Conservation (phyloP, 768 basidiomycete species). For the Podaxis mareebaensis region DNA sequence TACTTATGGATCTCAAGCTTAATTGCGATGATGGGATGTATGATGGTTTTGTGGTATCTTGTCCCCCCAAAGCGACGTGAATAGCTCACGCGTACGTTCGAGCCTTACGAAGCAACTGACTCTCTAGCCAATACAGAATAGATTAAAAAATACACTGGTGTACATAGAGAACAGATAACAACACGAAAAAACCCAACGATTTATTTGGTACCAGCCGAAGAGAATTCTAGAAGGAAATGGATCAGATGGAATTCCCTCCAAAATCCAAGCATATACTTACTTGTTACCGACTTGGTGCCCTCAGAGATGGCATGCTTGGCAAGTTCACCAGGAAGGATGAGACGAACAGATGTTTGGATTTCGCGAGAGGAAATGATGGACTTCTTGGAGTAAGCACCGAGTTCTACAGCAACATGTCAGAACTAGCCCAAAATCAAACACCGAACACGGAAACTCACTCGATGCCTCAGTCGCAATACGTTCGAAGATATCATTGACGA, state of each 20-base stretch:
- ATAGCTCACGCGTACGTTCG: not conserved
- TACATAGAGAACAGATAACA: conserved; percentile 3
- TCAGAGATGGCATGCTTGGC: conserved; percentile 99
- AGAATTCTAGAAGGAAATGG: conserved; percentile 14
- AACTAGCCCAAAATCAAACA: conserved; percentile 63
- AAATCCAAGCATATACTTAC: conserved; percentile 33
- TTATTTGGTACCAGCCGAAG: conserved; percentile 21
- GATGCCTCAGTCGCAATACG: conserved; percentile 89
- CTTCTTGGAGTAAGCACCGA: conserved; percentile 97
- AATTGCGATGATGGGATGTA: conserved; percentile 60
- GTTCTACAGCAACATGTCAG: conserved; percentile 50
- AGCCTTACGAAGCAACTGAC: not conserved
- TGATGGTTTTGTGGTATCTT: conserved; percentile 57
- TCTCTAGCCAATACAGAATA: conserved; percentile 9
- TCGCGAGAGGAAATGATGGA: conserved; percentile 98
- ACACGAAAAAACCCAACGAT: not conserved
- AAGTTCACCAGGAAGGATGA: conserved; percentile 95
- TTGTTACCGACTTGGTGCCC: conserved; percentile 66
- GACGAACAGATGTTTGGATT: conserved; percentile 94
- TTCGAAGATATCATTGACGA: conserved; percentile 94
- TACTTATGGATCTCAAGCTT: conserved; percentile 34
- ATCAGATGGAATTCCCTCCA: not conserved
- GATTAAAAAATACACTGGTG: conserved; percentile 17
- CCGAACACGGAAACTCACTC: conserved; percentile 46
- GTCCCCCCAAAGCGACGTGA: conserved; percentile 33